Evolutionary conservation across 257 asterid species (phyloP), one percentile per base, ranked within the genome.

Genomic region (Buddleja alternifolia): DNA sequence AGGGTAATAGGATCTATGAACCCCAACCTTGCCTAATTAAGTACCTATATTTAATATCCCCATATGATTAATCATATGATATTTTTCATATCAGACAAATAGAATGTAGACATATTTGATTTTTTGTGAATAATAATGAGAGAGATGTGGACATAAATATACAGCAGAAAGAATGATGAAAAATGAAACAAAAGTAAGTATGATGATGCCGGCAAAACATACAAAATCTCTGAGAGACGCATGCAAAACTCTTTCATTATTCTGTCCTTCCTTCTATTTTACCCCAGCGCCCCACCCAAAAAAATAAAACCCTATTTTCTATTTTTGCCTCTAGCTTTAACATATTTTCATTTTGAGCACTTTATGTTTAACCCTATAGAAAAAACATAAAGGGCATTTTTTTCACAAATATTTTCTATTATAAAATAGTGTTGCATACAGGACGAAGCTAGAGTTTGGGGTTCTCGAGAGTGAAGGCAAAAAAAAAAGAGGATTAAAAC

Each of bases 231-330:
- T 52, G 32, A 19, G 70, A 73, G 73, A 70, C 88, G 93, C 93
- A 86, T 88, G 93, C 93, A 69, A 15, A 71, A 63, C 69, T 65
- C 66, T 58, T 48, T 78, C 80, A 84, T 82, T 78, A 83, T 84
- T 70, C 68, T 85, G 80, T 82, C 85, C 40, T 73, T 69, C 87
- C 79, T 81, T 86, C 76, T 45, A 79, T 74, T 80, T 71, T 60
- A 76, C 82, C 77, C 77, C 70, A 53, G n/a, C 72, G 66, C 29
- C 66, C 59, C 60, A 80, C 69, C 74, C 76, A 29, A 29, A 29
- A 1, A 29, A 1, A 29, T 29, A 29, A 29, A 29, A 75, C 51
- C 37, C 77, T n/a, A 25, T 41, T 29, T 1, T 29, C 2, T 29
- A 29, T 29, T 29, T 29, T 29, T 29, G n/a, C n/a, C n/a, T n/a